phyloP scores from a whole-genome alignment of 306 rosid species.

The Sophora flavescens region DNA sequence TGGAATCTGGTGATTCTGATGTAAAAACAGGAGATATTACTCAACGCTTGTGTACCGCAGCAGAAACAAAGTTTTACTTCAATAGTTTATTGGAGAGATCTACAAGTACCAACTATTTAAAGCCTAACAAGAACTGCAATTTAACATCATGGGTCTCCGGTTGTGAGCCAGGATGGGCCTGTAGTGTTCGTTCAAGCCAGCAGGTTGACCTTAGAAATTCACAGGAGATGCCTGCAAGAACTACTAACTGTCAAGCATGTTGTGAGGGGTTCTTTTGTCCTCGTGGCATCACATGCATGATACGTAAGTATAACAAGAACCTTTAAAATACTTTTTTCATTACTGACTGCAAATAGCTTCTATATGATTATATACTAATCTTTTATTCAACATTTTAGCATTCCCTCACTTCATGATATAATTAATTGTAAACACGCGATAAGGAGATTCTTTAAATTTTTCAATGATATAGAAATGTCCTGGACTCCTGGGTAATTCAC shows the following conservation, averaged over 20 bases:
- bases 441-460: background rate
- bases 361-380: background rate
- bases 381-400: slow-evolving; percentile 2
- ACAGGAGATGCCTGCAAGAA: slow-evolving; percentile 64
- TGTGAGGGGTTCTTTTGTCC: slow-evolving; percentile 93
- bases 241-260: slow-evolving; percentile 71
- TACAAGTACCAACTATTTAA: slow-evolving; percentile 55
- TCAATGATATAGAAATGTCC: background rate
- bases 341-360: slow-evolving; percentile 13
- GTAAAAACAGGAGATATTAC: slow-evolving; percentile 63
- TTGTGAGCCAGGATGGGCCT: slow-evolving; percentile 96
- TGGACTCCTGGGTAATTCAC: background rate
- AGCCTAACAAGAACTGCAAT: slow-evolving; percentile 79
- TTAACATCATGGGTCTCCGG: slow-evolving; percentile 82
- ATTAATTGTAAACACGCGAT: background rate
- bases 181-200: slow-evolving; percentile 57
- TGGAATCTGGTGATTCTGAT: slow-evolving; percentile 33
- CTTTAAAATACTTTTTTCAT: slow-evolving; percentile 9
- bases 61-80: slow-evolving; percentile 69
- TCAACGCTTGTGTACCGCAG: slow-evolving; percentile 73
- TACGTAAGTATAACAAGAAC: slow-evolving; percentile 64
- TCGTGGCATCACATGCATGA: slow-evolving; percentile 87
- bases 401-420: background rate
- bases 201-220: slow-evolving; percentile 60
- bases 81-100: slow-evolving; percentile 55